Evolutionary conservation across 352 stramenopile species (phyloP).

Genomic region (Pythium brassicae): DNA sequence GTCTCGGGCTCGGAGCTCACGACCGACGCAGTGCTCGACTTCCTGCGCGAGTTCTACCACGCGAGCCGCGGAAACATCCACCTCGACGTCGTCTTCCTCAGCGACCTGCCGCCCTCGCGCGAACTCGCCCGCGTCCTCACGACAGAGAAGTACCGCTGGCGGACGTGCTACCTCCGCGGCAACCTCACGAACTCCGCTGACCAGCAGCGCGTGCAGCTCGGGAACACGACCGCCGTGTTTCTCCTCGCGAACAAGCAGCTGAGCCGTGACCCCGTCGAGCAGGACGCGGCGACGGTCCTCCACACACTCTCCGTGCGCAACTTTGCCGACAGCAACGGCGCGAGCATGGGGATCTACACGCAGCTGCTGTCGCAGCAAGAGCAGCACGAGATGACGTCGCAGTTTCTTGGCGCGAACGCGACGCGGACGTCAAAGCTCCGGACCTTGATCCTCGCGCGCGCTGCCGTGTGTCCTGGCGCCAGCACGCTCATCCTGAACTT

Average conservation of each 20-base stretch:
- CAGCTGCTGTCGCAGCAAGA: conserved; percentile 43
- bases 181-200: conserved; percentile 42
- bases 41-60: conserved; percentile 76
- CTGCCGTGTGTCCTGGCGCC: conserved; percentile 46
- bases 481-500: conserved; percentile 67
- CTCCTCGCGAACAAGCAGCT: conserved; percentile 46
- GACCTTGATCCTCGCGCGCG: conserved; percentile 52
- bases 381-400: conserved; percentile 42
- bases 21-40: conserved; percentile 39
- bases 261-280: conserved; percentile 21
- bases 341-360: conserved; percentile 50
- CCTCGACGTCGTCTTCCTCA: conserved; percentile 65
- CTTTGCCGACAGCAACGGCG: conserved; percentile 42
- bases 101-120: conserved; percentile 31
- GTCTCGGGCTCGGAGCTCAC: conserved; percentile 47
- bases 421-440: conserved; percentile 39
- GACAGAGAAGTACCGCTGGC: conserved; percentile 41
- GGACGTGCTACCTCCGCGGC: conserved; percentile 47
- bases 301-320: conserved; percentile 59
- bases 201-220: conserved; percentile 41
- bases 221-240: conserved; percentile 50
- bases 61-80: conserved; percentile 47
- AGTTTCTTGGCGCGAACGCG: conserved; percentile 39
- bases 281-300: conserved; percentile 51
- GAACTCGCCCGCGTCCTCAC: conserved; percentile 32